Evolutionary conservation across 2,329 filamentous ascomycete species (phyloP).

Genomic region (Colletotrichum sp.): DNA sequence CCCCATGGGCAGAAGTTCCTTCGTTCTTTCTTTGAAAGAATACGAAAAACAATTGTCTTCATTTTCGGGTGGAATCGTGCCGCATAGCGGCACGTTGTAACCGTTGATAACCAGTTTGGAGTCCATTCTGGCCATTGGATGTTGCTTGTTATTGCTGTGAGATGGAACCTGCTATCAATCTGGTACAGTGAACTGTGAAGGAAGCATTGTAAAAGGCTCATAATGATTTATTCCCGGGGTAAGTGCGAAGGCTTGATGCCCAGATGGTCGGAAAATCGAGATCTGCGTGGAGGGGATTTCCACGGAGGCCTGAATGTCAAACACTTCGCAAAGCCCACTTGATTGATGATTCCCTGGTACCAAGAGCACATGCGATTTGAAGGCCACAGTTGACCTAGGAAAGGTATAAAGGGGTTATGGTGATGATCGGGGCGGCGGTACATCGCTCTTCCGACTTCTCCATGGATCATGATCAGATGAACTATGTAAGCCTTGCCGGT

Average conservation of each 20-base stretch:
- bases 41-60: background rate
- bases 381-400: background rate
- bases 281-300: background rate
- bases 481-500: background rate
- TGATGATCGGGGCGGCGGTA: fast-evolving
- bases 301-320: background rate
- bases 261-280: background rate
- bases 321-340: fast-evolving
- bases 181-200: fast-evolving
- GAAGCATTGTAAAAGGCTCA: background rate
- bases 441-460: background rate
- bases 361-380: background rate
- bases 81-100: background rate
- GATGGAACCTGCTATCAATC: fast-evolving
- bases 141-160: fast-evolving
- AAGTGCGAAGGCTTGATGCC: background rate
- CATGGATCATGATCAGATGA: background rate
- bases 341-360: background rate
- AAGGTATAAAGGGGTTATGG: fast-evolving
- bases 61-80: background rate
- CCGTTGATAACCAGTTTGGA: background rate
- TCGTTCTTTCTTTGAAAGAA: background rate
- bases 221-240: fast-evolving
- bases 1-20: background rate
- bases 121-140: background rate